phyloP scores from a whole-genome alignment of 768 basidiomycete genomes.

The Termitomyces sp. region DNA sequence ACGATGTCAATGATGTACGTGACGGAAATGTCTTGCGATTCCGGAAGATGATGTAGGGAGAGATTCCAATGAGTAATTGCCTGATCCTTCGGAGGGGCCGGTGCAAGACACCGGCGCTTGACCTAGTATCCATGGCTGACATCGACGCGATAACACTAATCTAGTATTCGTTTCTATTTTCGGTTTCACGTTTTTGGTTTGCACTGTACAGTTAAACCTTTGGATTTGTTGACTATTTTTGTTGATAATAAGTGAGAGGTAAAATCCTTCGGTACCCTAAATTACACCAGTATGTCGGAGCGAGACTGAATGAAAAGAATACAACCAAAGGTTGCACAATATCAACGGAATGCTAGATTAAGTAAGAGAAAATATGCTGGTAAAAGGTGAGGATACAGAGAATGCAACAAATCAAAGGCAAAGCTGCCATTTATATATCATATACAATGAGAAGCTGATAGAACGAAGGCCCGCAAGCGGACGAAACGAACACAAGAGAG shows the following conservation, averaged over 20 bases:
- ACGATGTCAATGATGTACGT: slow-evolving; percentile 6
- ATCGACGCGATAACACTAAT: not conserved
- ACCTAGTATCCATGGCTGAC: not conserved
- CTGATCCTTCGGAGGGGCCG: not conserved
- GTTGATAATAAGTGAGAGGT: not conserved
- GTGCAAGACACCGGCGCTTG: not conserved
- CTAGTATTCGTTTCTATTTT: not conserved
- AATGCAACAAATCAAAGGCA: not conserved
- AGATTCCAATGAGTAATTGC: not conserved
- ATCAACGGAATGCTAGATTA: not conserved
- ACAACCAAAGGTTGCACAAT: not conserved
- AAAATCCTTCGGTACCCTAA: not conserved
- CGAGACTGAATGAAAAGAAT: not conserved
- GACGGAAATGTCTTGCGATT: slow-evolving; percentile 34
- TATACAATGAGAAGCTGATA: not conserved
- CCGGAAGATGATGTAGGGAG: slow-evolving; percentile 19
- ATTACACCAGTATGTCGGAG: not conserved
- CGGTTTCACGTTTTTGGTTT: not conserved
- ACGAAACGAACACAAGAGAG: not conserved
- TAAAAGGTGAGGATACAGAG: slow-evolving; percentile 4
- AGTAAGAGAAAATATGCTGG: not conserved
- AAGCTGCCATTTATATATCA: slow-evolving; percentile 2
- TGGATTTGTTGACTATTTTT: not conserved
- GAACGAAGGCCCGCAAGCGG: not conserved
- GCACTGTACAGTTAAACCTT: not conserved